Base-by-base conservation (phyloP, 2,329 filamentous ascomycete species). In the Calonectria honghensis region DNA sequence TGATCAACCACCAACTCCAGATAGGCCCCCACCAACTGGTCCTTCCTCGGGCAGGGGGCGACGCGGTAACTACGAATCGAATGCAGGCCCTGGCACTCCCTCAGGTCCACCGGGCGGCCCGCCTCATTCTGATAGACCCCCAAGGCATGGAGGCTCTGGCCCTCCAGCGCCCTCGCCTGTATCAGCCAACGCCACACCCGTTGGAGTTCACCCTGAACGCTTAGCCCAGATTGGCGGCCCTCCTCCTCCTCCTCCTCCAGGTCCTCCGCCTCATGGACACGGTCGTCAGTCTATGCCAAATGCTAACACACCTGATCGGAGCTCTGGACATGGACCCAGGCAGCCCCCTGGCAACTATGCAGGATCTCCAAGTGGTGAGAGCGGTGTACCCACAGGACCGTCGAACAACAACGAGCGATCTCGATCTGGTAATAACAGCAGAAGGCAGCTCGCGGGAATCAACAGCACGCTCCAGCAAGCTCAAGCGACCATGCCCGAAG, bases 381-480 rank as follows among this genome's bases (percentile, higher is more conserved):
- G 73, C 4, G 79, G 75, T 24, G 83, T 84, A 6, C 84, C 84
- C 2, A 85, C 86, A 9, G 84, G 84, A 0, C 84, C 84, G 18
- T 79, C 85, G 13, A 84, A 84, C 32, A 77, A 80, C 11, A 81
- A 81, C 27, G 86, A 88, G 35, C 83, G 87, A 37, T 73, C 78
- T 32, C 78, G 82, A 48, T 81, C 80, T 35, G 84, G 76, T 70
- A 73, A 73, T 78, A 87, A 89, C 37, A 86, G 88, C 24, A 85
- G 87, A 73, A 86, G 91, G 72, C 90, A 93, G 78, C 85, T 93
- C 37, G 88, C 89, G 16, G 89, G 90, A 59, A 93, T 93, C 73
- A 91, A 92, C 77, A 91, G 84, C 75, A 90, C 88, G 66, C 86
- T 92, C 5, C 88, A 90, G 76, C 88, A 90, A 81, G 87, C 87